A percentile compares a stretch with the other conserved stretches of the same genome.
Conservation (phyloP, 1,284 basidiomycete genomes). For the Irpex lacteus region DNA sequence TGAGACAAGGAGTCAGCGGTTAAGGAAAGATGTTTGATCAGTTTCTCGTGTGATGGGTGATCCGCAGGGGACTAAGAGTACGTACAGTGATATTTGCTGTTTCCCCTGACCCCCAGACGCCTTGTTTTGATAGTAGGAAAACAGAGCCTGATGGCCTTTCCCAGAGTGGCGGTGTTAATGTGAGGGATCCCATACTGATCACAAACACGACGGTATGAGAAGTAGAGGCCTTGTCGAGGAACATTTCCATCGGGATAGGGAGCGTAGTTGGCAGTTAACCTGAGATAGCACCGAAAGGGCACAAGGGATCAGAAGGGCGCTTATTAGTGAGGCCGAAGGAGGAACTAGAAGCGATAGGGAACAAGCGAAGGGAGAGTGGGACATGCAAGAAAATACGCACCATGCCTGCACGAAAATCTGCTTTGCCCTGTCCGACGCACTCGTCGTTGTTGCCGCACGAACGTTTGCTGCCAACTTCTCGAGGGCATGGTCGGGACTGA, state of each 20-base stretch:
- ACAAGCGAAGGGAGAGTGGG: slow-evolving; percentile 3
- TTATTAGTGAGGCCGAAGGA: slow-evolving; percentile 9
- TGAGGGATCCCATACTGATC: slow-evolving; percentile 88
- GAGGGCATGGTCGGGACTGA: slow-evolving; percentile 71
- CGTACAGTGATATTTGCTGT: slow-evolving; percentile 90
- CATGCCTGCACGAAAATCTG: slow-evolving; percentile 90
- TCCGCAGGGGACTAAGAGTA: slow-evolving; percentile 25
- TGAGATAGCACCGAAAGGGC: slow-evolving; percentile 28
- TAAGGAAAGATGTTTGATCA: slow-evolving; percentile 26
- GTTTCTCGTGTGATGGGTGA: slow-evolving; percentile 26
- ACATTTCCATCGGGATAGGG: slow-evolving; percentile 91
- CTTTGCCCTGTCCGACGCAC: slow-evolving; percentile 83
- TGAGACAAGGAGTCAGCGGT: neutral
- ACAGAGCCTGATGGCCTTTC: slow-evolving; percentile 89
- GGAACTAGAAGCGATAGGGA: neutral
- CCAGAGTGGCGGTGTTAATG: slow-evolving; percentile 92
- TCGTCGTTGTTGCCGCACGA: slow-evolving; percentile 82
- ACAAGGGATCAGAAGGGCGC: slow-evolving; percentile 5
- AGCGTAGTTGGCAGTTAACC: slow-evolving; percentile 84
- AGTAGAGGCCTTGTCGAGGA: slow-evolving; percentile 84
- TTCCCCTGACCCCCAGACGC: slow-evolving; percentile 85
- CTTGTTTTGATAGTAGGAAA: slow-evolving; percentile 94
- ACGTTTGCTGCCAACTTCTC: slow-evolving; percentile 86
- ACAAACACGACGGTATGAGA: slow-evolving; percentile 88
- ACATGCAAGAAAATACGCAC: slow-evolving; percentile 40